Evolutionary conservation across 371 early-diverging fungal species (phyloP), one percentile per base, ranked within the genome.

Genomic region (Globomyces sp.): DNA sequence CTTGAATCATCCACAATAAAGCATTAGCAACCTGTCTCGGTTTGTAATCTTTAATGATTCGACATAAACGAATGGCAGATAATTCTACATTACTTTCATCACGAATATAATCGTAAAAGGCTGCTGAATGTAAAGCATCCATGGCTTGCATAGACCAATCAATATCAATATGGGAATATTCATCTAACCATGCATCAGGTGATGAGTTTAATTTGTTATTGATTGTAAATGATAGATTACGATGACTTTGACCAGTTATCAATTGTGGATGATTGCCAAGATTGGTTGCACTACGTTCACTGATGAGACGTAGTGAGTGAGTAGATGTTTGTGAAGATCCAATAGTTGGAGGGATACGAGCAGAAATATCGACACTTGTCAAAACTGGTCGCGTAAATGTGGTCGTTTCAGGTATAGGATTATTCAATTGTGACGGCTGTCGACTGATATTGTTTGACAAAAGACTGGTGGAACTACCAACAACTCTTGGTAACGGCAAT

Each of bases 91-190:
- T 77, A 36, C 62, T 55, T 53, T 77, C 74, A 66, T 68, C 70
- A 8, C 74, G 64, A 41, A 76, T 65, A 57, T 68, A 76, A 24
- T 76, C 73, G 55, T 70, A 65, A 58, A 76, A 76, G 40, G 73
- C 66, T 2, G 76, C 77, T 58, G 70, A 69, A 61, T 63, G 74
- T 1, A 77, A 65, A 4, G 58, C 45, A 67, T 77, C 77, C 77
- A 77, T 77, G 9, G 74, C 65, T 55, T 66, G 68, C 77, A 77
- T 74, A 52, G 66, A 67, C 77, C 77, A 77, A 40, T 77, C 74
- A 39, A 62, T 63, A 63, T 70, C 73, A 44, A 71, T 71, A 58
- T 74, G 71, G 9, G 49, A 45, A 58, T 68, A 67, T 10, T 63
- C 57, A 39, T 50, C 63, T 39, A 45, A 39, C 68, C 66, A 75